Evolutionary conservation across 1,284 basidiomycete genomes (phyloP), one percentile per base, ranked within the genome.

Genomic region (Pascua sp.): DNA sequence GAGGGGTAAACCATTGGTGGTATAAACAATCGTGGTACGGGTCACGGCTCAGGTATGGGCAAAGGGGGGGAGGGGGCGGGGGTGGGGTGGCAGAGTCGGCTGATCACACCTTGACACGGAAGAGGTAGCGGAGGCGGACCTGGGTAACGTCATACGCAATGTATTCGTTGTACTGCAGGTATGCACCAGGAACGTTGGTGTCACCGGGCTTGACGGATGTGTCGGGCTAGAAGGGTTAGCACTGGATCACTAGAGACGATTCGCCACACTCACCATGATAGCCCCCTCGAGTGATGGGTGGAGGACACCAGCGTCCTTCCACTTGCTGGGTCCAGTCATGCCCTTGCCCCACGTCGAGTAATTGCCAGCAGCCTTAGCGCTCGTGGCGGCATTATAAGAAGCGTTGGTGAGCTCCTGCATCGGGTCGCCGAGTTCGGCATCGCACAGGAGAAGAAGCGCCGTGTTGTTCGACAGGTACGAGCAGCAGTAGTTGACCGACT

Each of bases 401-500:
- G 59, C 52, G 32, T 53, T 8, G 15, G 47, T 55, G 49, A 64
- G 55, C 32, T 42, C 44, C 47, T 57, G 50, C 39, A 64, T 46
- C 4, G 62, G 62, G 42, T 55, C 42, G 17, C 62, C 62, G 16
- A 64, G 59, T 52, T 64, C 59, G 15, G 62, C 57, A 39, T 64
- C 62, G 51, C 62, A 64, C 12, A 64, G 59, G 7, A 64, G 57
- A 1, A 64, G 59, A 3, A 64, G 52, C 12, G 56, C 62, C 0
- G 54, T 59, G 38, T 45, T 44, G 37, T 49, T 53, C 4, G 59
- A 59, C 10, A 57, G 41, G 32, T 79, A 55, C 8, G 82, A 65
- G 62, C 82, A 79, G 67, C 84, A 85, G 71, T 85, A 86, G 59
- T 81, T 80, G 24, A 83, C 84, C 32, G 83, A 85, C 82, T 86